These are phyloP conservation scores for Wickerhamiella lipophila DNA, from an alignment of 805 yeast genomes.

Conservation along the genomic window DNA sequence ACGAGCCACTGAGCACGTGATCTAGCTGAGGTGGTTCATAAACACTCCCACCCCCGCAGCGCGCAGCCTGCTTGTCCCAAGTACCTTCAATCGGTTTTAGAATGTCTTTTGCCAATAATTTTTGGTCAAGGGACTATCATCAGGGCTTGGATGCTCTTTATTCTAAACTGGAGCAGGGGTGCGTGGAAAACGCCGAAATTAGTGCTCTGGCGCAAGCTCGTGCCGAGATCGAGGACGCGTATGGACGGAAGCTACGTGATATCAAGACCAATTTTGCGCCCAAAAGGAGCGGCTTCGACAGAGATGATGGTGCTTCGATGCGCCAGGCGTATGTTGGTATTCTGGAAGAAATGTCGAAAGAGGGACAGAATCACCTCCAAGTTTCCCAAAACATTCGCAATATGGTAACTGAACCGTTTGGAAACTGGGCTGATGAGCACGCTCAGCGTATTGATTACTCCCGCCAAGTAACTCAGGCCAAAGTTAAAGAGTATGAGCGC, in stretches of 20 bases:
- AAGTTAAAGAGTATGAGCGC: slow-evolving; percentile 41
- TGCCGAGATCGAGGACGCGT: slow-evolving; percentile 57
- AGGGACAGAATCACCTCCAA: slow-evolving; percentile 46
- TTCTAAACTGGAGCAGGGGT: slow-evolving; percentile 35
- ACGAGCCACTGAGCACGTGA: background rate
- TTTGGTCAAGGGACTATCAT: slow-evolving; percentile 22
- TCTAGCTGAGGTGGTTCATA: background rate
- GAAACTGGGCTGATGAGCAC: slow-evolving; percentile 65
- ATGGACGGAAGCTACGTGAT: slow-evolving; percentile 44
- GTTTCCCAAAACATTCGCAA: slow-evolving; percentile 49
- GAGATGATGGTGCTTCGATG: slow-evolving; percentile 55
- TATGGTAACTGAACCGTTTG: slow-evolving; percentile 56
- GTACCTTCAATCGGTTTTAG: background rate
- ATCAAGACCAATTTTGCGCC: slow-evolving; percentile 31
- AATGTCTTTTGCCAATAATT: slow-evolving; percentile 18
- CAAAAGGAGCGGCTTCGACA: slow-evolving; percentile 33
- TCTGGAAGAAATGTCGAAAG: slow-evolving; percentile 40
- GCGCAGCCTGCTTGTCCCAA: slow-evolving; percentile 1
- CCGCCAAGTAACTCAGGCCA: slow-evolving; percentile 39
- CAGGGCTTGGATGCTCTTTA: slow-evolving; percentile 29
- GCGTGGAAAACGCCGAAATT: slow-evolving; percentile 58
- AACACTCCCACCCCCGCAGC: slow-evolving; percentile 1
- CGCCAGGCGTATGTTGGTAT: slow-evolving; percentile 50
- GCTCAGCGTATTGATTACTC: slow-evolving; percentile 51
- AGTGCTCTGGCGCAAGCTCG: slow-evolving; percentile 51